Conservation (phyloP, 2,329 filamentous ascomycete species). For the Fusarium irregulare region DNA sequence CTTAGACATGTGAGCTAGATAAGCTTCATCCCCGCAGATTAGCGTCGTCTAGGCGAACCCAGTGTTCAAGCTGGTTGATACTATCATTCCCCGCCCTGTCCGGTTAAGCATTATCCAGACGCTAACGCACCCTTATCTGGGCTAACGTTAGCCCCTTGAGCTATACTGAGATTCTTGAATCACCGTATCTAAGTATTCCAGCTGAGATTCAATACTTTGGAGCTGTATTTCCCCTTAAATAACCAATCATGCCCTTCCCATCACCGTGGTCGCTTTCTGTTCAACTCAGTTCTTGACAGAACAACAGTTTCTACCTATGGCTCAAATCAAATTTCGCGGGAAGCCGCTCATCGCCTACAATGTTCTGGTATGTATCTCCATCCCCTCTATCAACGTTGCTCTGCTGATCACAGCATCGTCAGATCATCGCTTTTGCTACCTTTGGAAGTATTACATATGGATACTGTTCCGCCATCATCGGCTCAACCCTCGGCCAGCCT, state of each 20-base stretch:
- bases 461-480: slow-evolving; percentile 3
- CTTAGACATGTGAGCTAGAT: not conserved
- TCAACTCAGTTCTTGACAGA: not conserved
- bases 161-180: not conserved
- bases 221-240: not conserved
- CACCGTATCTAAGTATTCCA: not conserved
- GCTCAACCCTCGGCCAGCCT: not conserved
- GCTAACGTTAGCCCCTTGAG: not conserved
- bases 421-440: slow-evolving; percentile 1
- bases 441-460: slow-evolving; percentile 4
- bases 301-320: not conserved
- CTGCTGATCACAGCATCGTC: accelerated
- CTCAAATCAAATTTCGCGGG: not conserved
- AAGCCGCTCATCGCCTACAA: not conserved
- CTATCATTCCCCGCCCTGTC: not conserved
- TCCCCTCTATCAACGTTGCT: accelerated
- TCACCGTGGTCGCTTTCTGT: not conserved
- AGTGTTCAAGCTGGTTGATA: not conserved
- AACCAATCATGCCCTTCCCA: not conserved
- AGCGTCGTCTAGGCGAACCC: not conserved
- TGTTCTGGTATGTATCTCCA: not conserved
- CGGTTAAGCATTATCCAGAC: not conserved
- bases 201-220: not conserved
- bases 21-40: not conserved
- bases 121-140: not conserved